Evolutionary conservation across 2,329 filamentous ascomycete genomes (phyloP).

Genomic region (Fusarium sp.): DNA sequence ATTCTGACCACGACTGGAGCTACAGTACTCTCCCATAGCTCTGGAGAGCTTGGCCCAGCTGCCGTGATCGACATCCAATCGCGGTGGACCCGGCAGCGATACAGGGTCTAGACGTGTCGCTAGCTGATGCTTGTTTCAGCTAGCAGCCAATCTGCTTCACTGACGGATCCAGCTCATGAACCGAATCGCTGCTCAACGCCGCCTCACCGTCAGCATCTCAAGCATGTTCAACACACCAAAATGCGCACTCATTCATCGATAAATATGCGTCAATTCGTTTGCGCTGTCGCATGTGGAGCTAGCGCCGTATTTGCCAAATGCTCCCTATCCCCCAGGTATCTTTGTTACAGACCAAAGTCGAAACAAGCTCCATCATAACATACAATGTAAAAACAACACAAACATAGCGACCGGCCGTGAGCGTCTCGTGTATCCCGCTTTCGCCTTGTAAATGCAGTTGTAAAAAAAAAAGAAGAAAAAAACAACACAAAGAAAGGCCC

Average conservation of each 20-base stretch:
- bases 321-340: conserved; percentile 44
- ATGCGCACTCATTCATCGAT: neutral
- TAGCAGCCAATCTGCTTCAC: neutral
- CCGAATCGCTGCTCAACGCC: neutral
- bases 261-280: conserved; percentile 41
- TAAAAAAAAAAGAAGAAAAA: too few species aligned
- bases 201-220: neutral
- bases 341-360: conserved; percentile 33
- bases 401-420: conserved; percentile 31
- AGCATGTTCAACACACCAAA: neutral
- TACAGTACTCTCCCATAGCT: conserved; percentile 12
- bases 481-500: conserved; percentile 13
- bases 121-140: conserved; percentile 41
- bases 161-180: conserved; percentile 11
- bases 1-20: conserved; percentile 36
- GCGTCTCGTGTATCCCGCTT: conserved; percentile 46
- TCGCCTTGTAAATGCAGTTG: conserved; percentile 38
- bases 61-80: conserved; percentile 7
- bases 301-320: conserved; percentile 24
- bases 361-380: conserved; percentile 24
- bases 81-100: neutral
- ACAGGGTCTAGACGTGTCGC: neutral
- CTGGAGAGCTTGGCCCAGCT: conserved; percentile 29
- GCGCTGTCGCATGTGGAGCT: conserved; percentile 27
- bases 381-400: conserved; percentile 13